Evolutionary conservation across 768 basidiomycete genomes (phyloP).

Genomic region (Pleurotus citrinopileatus): DNA sequence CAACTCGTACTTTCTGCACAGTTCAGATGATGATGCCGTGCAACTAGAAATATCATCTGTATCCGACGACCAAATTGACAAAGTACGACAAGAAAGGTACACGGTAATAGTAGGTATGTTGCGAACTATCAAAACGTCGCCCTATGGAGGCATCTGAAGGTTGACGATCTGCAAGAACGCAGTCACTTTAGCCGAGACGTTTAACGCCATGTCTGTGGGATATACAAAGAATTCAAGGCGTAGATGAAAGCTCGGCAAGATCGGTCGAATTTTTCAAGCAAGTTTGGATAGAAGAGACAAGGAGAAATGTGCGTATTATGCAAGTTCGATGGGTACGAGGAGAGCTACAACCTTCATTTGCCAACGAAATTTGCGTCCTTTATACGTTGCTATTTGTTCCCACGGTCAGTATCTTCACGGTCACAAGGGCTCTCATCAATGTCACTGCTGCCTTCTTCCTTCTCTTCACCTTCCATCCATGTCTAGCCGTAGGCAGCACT

Average conservation of each 20-base stretch:
- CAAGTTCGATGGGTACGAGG: too few species aligned
- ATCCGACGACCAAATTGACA: too few species aligned
- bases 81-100: background rate
- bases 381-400: too few species aligned
- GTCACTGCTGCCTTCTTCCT: background rate
- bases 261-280: background rate
- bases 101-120: background rate
- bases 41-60: too few species aligned
- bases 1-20: too few species aligned
- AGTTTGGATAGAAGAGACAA: background rate
- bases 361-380: too few species aligned
- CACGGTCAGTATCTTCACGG: too few species aligned
- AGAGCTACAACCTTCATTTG: too few species aligned
- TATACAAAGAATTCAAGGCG: conserved; percentile 39
- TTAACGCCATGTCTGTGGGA: conserved; percentile 59
- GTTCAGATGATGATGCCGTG: too few species aligned
- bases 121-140: conserved; percentile 48
- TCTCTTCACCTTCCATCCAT: background rate
- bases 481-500: conserved; percentile 15
- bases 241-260: conserved; percentile 60
- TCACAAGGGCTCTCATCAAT: too few species aligned
- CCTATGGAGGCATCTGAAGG: conserved; percentile 32
- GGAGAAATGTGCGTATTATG: too few species aligned
- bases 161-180: conserved; percentile 56
- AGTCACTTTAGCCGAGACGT: conserved; percentile 58